Evolutionary conservation across 1,284 basidiomycete species (phyloP).

Genomic region (Puccinia coronata): DNA sequence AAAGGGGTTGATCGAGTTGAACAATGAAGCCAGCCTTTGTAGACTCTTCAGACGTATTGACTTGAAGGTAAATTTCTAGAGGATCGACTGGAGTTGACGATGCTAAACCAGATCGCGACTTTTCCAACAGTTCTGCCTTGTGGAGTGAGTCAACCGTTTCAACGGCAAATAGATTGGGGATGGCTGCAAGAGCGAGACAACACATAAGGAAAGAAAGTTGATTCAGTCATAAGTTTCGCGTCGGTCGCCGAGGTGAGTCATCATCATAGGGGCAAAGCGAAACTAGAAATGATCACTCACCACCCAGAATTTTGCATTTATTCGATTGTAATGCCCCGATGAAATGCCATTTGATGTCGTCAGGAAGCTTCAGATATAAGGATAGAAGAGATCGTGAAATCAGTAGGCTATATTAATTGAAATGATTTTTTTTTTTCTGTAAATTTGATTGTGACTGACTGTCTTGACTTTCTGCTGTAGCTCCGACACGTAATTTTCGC

Average conservation of each 20-base stretch:
- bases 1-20: conserved; percentile 52
- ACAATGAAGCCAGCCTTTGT: conserved; percentile 76
- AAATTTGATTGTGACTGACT: conserved; percentile 60
- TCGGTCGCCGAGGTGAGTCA: conserved; percentile 47
- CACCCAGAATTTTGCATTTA: conserved; percentile 85
- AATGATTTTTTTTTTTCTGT: background rate
- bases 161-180: conserved; percentile 83
- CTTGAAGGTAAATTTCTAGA: conserved; percentile 80
- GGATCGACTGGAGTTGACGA: conserved; percentile 61
- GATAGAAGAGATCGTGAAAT: background rate
- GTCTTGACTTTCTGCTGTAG: conserved; percentile 80
- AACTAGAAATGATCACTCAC: conserved; percentile 62
- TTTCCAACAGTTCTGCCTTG: conserved; percentile 79
- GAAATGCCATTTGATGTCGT: conserved; percentile 91
- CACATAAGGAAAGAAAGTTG: conserved; percentile 28
- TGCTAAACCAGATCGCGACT: conserved; percentile 66
- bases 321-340: conserved; percentile 93
- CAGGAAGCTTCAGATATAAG: conserved; percentile 66
- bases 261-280: background rate
- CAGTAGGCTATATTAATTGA: background rate
- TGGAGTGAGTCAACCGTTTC: conserved; percentile 89
- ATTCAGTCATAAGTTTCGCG: conserved; percentile 46
- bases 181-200: conserved; percentile 63
- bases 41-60: conserved; percentile 91
- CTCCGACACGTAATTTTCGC: conserved; percentile 97